A percentile compares a stretch with the other conserved stretches of the same genome.
Conservation (phyloP, 1,284 basidiomycete genomes). For the Sphagnurus paluster region DNA sequence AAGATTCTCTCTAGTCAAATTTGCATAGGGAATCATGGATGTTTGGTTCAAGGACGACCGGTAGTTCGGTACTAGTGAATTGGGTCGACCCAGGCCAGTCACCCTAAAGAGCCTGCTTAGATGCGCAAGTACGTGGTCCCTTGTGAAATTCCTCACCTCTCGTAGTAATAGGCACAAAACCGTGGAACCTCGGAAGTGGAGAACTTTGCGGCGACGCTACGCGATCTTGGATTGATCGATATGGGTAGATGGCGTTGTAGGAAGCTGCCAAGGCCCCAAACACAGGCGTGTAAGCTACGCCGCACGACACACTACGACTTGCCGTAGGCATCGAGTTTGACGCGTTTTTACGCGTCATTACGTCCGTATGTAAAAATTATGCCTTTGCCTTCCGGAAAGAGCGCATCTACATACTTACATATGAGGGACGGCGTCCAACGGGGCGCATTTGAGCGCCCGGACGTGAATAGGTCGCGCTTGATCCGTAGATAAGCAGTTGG, state of each 20-base stretch:
- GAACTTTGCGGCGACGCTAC: conserved; percentile 27
- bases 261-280: too few relatives aligned
- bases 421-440: too few relatives aligned
- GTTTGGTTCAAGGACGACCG: too few relatives aligned
- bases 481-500: conserved; percentile 32
- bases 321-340: conserved; percentile 24
- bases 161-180: too few relatives aligned
- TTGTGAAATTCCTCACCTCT: too few relatives aligned
- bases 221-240: conserved; percentile 23
- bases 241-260: conserved; percentile 20
- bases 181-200: conserved; percentile 27
- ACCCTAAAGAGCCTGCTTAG: too few relatives aligned
- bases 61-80: too few relatives aligned
- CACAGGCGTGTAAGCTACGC: conserved; percentile 15
- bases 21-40: too few relatives aligned
- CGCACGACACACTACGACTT: conserved; percentile 26
- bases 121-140: too few relatives aligned
- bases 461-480: conserved; percentile 28
- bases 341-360: conserved; percentile 47
- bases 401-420: conserved; percentile 22
- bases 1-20: too few relatives aligned
- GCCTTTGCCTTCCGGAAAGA: conserved; percentile 13
- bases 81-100: too few relatives aligned
- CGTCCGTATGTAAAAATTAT: conserved; percentile 17
- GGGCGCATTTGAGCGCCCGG: conserved; percentile 14